Evolutionary conservation across 169 alveolate genomes (phyloP), one percentile per base, ranked within the genome.

Genomic region (Cryptosporidium bovis): DNA sequence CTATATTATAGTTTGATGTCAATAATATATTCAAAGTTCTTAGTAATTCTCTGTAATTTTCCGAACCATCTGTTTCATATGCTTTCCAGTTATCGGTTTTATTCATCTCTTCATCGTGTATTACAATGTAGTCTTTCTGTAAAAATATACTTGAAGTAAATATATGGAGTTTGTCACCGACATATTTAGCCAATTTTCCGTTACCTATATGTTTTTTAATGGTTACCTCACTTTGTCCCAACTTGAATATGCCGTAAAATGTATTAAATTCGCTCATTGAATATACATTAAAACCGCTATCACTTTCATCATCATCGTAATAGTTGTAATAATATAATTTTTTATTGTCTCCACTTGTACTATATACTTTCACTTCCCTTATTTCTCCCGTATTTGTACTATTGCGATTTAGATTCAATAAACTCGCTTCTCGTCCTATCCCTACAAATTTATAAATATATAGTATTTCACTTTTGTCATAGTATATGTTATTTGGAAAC

Each of bases 221-320:
- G 44, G 31, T 51, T 15, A 69, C 16, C n/a, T 69, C 66, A 27
- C 56, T 69, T 10, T 0, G 3, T 55, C 83, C 83, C 3, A 69
- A 51, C 3, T 64, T 51, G 16, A 69, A 51, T 33, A n/a, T 51
- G 36, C 83, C 67, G 31, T 29, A 29, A 51, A 69, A 69, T 16
- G 67, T 69, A 34, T 56, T 69, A 53, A 18, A 69, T 2, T 69
- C 83, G 27, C 48, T 53, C 15, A 69, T 1, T n/a, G 83, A 69
- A 36, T 69, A 69, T 24, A 67, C 16, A 16, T 18, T 65, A 40
- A 40, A 40, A 40, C 10, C 10, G 10, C 1, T 8, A 8, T 40
- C 48, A 40, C 48, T 8, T 40, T 40, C 48, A 40, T 24, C 48
- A 40, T 8, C 13, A 3, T 40, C 10, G 4, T 40, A 8, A 13